phyloP scores from a whole-genome alignment of 805 yeast species.

The Ogataea siamensis region DNA sequence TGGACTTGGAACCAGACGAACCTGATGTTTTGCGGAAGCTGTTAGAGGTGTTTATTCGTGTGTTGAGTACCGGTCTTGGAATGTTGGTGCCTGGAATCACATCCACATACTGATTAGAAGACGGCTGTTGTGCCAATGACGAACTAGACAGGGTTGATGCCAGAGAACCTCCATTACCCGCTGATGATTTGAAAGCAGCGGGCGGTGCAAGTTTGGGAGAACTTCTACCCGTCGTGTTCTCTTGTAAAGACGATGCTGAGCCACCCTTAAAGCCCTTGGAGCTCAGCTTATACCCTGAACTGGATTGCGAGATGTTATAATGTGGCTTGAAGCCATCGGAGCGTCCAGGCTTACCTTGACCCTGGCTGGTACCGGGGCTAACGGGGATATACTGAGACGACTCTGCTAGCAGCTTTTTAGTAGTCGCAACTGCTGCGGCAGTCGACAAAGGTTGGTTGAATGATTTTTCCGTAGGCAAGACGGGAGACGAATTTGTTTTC shows the following conservation, averaged over 20 bases:
- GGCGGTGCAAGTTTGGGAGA: neutral
- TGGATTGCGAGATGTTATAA: neutral
- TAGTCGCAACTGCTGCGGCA: conserved; percentile 26
- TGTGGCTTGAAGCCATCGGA: neutral
- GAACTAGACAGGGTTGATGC: conserved; percentile 9
- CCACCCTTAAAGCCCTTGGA: neutral
- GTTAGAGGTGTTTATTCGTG: conserved; percentile 28
- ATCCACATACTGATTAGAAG: conserved; percentile 27
- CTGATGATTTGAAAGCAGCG: neutral
- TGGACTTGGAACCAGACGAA: conserved; percentile 14
- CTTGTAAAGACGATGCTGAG: neutral
- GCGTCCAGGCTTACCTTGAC: conserved; percentile 5
- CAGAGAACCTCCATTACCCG: conserved; percentile 1
- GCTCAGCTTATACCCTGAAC: neutral
- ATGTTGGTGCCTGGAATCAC: conserved; percentile 61
- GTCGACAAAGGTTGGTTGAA: conserved; percentile 15
- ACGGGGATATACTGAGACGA: conserved; percentile 11
- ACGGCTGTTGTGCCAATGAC: conserved; percentile 22
- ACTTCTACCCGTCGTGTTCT: neutral
- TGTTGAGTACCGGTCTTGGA: conserved; percentile 48
- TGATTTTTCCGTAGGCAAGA: conserved; percentile 16
- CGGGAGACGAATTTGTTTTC: conserved; percentile 21
- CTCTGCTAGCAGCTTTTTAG: conserved; percentile 17
- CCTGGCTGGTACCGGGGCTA: neutral
- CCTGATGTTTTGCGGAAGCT: conserved; percentile 15